Conservation (phyloP, 768 basidiomycete species). For the Flagelloscypha sp. region DNA sequence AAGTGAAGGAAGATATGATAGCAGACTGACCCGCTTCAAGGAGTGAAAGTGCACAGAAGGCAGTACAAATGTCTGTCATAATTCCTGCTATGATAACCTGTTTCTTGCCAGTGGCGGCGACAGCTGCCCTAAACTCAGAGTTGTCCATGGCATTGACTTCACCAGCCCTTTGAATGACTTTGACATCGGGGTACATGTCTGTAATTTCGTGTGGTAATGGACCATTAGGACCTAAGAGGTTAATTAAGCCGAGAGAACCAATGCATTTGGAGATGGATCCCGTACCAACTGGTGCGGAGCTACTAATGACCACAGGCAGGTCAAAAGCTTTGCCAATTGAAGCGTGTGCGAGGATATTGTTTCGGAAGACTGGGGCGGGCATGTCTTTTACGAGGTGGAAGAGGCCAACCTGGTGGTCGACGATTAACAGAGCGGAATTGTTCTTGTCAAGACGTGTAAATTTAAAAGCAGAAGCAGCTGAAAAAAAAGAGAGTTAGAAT, state of each 20-base stretch:
- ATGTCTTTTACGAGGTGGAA: slow-evolving; percentile 38
- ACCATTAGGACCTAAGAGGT: slow-evolving; percentile 35
- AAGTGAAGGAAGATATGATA: no score
- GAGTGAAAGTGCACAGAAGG: slow-evolving; percentile 41
- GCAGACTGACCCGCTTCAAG: no score
- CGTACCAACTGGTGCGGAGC: slow-evolving; percentile 35
- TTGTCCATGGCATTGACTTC: slow-evolving; percentile 49
- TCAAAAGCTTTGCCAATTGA: slow-evolving; percentile 36
- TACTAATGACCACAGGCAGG: slow-evolving; percentile 38
- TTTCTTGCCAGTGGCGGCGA: slow-evolving; percentile 39
- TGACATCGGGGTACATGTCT: slow-evolving; percentile 36
- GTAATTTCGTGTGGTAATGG: slow-evolving; percentile 37
- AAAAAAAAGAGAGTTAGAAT: no score
- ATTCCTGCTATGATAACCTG: slow-evolving; percentile 44
- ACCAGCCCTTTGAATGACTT: slow-evolving; percentile 37
- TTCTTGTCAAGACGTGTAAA: slow-evolving; percentile 37
- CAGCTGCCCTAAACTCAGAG: slow-evolving; percentile 35
- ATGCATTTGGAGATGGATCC: not conserved
- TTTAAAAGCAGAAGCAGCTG: slow-evolving; percentile 12
- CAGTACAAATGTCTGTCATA: slow-evolving; percentile 40
- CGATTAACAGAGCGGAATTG: slow-evolving; percentile 31
- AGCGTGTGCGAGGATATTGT: slow-evolving; percentile 40
- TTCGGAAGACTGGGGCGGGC: slow-evolving; percentile 28
- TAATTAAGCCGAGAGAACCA: not conserved
- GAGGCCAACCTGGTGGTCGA: slow-evolving; percentile 43